Conservation (phyloP, 306 rosid species). For the Sophora flavescens region DNA sequence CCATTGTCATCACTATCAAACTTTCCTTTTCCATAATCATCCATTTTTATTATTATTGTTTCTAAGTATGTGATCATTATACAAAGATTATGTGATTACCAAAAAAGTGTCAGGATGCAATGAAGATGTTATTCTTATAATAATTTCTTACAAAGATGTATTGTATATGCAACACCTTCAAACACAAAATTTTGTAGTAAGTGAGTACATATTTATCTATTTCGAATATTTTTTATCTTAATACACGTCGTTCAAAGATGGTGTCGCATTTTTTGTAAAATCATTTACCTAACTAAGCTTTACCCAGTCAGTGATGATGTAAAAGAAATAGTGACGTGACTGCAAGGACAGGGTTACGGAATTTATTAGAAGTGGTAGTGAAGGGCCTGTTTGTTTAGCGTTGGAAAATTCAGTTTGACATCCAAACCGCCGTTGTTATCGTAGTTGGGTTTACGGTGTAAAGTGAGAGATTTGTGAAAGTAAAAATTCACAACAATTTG, state of each 20-base stretch:
- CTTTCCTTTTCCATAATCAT: not conserved
- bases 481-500: too few species aligned
- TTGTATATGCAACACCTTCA: too few species aligned
- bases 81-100: slow-evolving; percentile 18
- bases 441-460: too few species aligned
- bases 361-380: not conserved
- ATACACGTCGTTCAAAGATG: too few species aligned
- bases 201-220: too few species aligned
- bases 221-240: too few species aligned
- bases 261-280: too few species aligned
- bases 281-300: not conserved
- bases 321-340: not conserved
- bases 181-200: too few species aligned
- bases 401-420: too few species aligned
- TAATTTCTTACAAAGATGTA: slow-evolving; percentile 1
- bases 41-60: slow-evolving; percentile 14
- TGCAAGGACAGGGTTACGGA: slow-evolving; percentile 12
- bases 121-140: not conserved
- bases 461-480: too few species aligned
- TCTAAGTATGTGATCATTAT: not conserved
- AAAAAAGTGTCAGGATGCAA: slow-evolving; percentile 6
- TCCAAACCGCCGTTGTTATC: too few species aligned
- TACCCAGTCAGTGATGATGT: slow-evolving; percentile 13
- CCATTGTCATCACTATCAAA: not conserved
- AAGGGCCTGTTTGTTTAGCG: too few species aligned